Base-by-base conservation (phyloP, 2,329 filamentous ascomycete species). In the Pseudocercospora fijiensis region DNA sequence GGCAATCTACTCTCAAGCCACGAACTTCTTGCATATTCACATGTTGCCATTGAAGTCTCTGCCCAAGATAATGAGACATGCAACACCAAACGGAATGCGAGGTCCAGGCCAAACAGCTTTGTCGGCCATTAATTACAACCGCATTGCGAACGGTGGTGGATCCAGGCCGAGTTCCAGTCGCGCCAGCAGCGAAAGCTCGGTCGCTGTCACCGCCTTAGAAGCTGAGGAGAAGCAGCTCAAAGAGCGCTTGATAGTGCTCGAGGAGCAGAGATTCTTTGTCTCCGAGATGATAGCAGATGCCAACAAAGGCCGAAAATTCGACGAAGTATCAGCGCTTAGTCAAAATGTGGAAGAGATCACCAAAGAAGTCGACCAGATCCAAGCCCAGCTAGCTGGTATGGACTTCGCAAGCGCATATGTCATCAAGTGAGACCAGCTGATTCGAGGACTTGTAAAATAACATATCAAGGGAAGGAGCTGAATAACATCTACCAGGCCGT, bases 201-300 rank as follows among this genome's bases (percentile, higher is more conserved):
- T 69, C 6, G 71, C 71, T 10, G 79, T 90, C 13, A 88, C 86
- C 0, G 86, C 85, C 2, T 79, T 96, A 4, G 92, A 96, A 76
- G 86, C 85, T 0, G 92, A 96, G 74, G 92, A 96, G 76, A 94
- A 91, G 74, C 86, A 91, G 20, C 79, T 96, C 1, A 85, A 90
- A 16, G 92, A 96, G 72, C 83, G 87, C 3, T 80, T 96, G 11
- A 90, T 95, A 28, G 88, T 97, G 6, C 82, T 97, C 0, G 92
- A 96, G 76, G 93, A 97, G 78, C 93, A 97, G 76, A 89, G 88
- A 67, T 96, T 96, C 77, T 87, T 96, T 78, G 92, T 97, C 0
- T 86, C 88, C 41, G 88, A 91, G 70, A 96, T 96, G 92, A 86
- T 96, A 51, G 86, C 85, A 7, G 86, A 88, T 65, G 91, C 92